Percentiles rank a stretch among this genome's conserved stretches.
Conservation (phyloP, 441 rosid species). For the Kokia cookei region DNA sequence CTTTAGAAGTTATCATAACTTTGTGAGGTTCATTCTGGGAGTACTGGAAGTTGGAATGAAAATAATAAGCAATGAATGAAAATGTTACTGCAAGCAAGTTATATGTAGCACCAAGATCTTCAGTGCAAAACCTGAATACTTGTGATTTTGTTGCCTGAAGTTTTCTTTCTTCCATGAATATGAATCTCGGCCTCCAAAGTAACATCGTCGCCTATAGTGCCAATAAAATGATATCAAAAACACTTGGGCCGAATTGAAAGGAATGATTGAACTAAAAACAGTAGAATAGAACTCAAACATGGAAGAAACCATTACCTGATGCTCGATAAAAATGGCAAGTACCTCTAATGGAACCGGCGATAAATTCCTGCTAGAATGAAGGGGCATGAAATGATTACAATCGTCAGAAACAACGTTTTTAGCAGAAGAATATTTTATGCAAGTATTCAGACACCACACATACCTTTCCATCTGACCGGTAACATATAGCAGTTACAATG, state of each 20-base stretch:
- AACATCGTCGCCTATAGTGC: slow-evolving; percentile 34
- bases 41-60: slow-evolving; percentile 37
- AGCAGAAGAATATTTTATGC: neutral
- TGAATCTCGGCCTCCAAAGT: slow-evolving; percentile 40
- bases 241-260: neutral
- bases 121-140: slow-evolving; percentile 51
- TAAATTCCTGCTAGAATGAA: slow-evolving; percentile 48
- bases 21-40: slow-evolving; percentile 46
- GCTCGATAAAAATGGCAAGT: slow-evolving; percentile 57
- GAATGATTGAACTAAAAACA: neutral
- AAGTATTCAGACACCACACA: neutral
- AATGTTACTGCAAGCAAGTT: neutral
- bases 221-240: neutral
- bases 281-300: neutral
- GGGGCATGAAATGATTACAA: slow-evolving; percentile 1
- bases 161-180: slow-evolving; percentile 42
- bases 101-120: neutral
- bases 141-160: slow-evolving; percentile 50
- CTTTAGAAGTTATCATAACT: slow-evolving; percentile 69
- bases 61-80: slow-evolving; percentile 13
- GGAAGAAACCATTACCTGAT: slow-evolving; percentile 32
- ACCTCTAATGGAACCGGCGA: slow-evolving; percentile 63
- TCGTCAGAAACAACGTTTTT: neutral
- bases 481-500: slow-evolving; percentile 63
- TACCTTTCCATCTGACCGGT: slow-evolving; percentile 74